Evolutionary conservation across 139 green algal species (phyloP), one percentile per base, ranked within the genome.

Genomic region (Pycnococcus provasolii): DNA sequence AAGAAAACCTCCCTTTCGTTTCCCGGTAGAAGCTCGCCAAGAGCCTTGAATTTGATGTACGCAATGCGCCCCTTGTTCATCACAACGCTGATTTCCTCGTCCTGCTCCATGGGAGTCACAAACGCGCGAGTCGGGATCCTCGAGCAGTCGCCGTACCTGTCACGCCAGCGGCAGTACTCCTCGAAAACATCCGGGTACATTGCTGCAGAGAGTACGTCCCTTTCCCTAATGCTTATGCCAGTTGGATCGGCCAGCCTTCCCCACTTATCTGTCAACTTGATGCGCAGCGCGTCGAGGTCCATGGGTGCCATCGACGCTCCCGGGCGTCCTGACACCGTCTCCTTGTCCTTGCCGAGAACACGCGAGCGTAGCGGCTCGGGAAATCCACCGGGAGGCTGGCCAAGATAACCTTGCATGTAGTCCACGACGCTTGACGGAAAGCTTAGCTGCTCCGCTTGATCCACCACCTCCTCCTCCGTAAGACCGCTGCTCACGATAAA

Each of bases 401-500:
- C 85, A 4, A 90, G 73, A 68, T 87, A 87, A 53, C 85, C 85
- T 55, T 71, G 65, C 53, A 71, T 64, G 44, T 71, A 71, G 73
- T 96, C 89, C 37, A 96, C 84, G 44, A 95, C 89, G 52, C 58
- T 80, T 37, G 72, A 73, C 15, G 90, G 90, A 64, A 96, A 87
- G 4, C 77, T 86, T 11, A 96, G 81, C 58, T 73, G 58, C 41
- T 85, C 82, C 2, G 89, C 88, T 60, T 79, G 75, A 42, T 90
- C 84, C 58, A 96, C 83, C 41, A 96, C 65, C 5, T 41, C 65
- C 40, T 80, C 42, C 62, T 92, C 87, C 54, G 88, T 80, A 8
- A 96, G 78, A 44, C 88, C 75, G 67, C 95, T 96, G 72, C 88
- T 77, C 52, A 96, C 90, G 82, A 96, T 94, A 81, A 96, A 96